Evolutionary conservation across 129 eudicot species (phyloP).

Genomic region (Arctium minus): DNA sequence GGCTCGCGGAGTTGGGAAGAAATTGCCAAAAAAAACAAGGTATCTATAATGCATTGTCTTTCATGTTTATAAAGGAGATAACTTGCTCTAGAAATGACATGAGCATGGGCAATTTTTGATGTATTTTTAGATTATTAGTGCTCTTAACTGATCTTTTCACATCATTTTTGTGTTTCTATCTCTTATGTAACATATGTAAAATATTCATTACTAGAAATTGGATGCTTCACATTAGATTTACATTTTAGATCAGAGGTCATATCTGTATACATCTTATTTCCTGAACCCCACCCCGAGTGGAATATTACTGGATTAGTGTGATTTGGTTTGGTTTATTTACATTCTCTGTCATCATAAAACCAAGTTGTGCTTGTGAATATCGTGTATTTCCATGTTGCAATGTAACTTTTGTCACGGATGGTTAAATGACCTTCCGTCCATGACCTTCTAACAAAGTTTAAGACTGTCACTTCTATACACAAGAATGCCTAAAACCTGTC

Average conservation of each 20-base stretch:
- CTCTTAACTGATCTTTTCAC: not conserved
- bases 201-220: not conserved
- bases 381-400: not conserved
- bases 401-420: not conserved
- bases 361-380: not conserved
- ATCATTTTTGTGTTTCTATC: not conserved
- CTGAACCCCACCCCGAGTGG: not conserved
- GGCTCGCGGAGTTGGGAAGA: slow-evolving; percentile 8
- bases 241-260: not conserved
- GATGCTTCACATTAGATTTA: not conserved
- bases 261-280: not conserved
- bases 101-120: slow-evolving; percentile 8
- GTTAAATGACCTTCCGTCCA: not conserved
- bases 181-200: not conserved
- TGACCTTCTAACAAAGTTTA: not conserved
- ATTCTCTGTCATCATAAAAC: not conserved
- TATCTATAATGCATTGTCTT: not conserved
- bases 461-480: not conserved
- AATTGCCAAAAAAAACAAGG: not conserved
- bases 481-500: not conserved
- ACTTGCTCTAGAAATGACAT: not conserved
- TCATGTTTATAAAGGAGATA: slow-evolving; percentile 2
- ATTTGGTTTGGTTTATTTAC: not conserved
- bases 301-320: not conserved
- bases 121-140: slow-evolving; percentile 1